Evolutionary conservation across 164 flowering plant genomes (phyloP).

Genomic region (Kalanchoe fedtschenkoi): DNA sequence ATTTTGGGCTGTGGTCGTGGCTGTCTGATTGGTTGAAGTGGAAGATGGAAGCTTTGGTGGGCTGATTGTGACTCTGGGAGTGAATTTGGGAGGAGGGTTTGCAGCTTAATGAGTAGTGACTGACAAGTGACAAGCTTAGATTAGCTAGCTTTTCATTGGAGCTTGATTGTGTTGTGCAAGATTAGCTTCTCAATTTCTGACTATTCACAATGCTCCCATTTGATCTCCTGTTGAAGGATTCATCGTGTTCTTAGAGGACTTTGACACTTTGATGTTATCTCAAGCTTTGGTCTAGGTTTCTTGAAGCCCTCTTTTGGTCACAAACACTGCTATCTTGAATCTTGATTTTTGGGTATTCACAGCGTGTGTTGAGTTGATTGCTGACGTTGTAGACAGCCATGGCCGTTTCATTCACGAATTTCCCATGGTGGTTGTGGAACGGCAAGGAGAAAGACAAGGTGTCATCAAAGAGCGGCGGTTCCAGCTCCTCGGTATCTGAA

Average conservation of each 20-base stretch:
- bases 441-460: not conserved
- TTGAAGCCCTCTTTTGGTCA: too few species aligned
- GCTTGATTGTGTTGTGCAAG: not conserved
- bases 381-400: not conserved
- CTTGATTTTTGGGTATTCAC: not conserved
- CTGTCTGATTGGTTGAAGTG: not conserved
- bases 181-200: not conserved
- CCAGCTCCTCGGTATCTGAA: constrained; percentile 12
- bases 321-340: too few species aligned
- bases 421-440: not conserved
- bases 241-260: not conserved
- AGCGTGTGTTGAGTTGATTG: not conserved
- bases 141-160: not conserved
- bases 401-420: not conserved
- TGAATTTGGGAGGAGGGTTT: too few species aligned
- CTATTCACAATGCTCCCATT: not conserved
- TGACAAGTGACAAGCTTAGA: not conserved
- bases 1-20: not conserved
- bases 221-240: not conserved
- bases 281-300: not conserved
- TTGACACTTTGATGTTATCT: not conserved
- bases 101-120: not conserved
- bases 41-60: not conserved
- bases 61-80: not conserved
- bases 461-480: not conserved